Evolutionary conservation across 345 rosid species (phyloP).

Genomic region (Salix suchowensis): DNA sequence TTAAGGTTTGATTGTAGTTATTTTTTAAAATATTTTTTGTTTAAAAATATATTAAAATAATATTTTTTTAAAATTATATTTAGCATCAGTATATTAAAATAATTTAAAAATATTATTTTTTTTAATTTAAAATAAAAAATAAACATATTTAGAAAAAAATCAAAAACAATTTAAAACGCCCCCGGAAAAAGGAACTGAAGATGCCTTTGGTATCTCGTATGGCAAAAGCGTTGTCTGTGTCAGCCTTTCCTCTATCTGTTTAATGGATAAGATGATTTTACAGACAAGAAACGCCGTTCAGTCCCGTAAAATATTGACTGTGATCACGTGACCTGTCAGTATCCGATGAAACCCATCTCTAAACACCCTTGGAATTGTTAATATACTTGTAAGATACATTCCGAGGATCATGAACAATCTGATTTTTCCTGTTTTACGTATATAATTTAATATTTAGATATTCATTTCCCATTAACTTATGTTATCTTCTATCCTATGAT

Average conservation of each 20-base stretch:
- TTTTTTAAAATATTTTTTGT: too few relatives aligned
- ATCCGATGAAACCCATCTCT: not conserved
- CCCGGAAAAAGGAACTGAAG: not conserved
- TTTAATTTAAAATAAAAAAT: too few relatives aligned
- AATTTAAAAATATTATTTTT: too few relatives aligned
- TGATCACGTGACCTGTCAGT: constrained; percentile 9
- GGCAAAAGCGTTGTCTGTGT: not conserved
- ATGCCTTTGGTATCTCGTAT: not conserved
- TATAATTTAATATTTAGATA: not conserved
- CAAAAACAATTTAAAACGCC: too few relatives aligned
- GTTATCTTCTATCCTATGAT: not conserved
- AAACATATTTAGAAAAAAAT: too few relatives aligned
- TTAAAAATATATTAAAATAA: too few relatives aligned
- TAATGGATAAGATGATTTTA: not conserved
- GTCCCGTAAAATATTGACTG: not conserved
- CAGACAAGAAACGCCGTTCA: not conserved
- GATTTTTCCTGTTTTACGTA: not conserved
- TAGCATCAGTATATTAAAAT: too few relatives aligned
- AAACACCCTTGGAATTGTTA: not conserved
- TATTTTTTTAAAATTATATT: too few relatives aligned
- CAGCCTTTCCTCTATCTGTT: not conserved
- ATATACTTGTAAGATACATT: not conserved
- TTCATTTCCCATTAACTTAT: not conserved
- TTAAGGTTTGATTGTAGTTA: too few relatives aligned
- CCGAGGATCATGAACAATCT: not conserved